Evolutionary conservation across 2,329 filamentous ascomycete genomes (phyloP).

Genomic region (Penicillium sp.): DNA sequence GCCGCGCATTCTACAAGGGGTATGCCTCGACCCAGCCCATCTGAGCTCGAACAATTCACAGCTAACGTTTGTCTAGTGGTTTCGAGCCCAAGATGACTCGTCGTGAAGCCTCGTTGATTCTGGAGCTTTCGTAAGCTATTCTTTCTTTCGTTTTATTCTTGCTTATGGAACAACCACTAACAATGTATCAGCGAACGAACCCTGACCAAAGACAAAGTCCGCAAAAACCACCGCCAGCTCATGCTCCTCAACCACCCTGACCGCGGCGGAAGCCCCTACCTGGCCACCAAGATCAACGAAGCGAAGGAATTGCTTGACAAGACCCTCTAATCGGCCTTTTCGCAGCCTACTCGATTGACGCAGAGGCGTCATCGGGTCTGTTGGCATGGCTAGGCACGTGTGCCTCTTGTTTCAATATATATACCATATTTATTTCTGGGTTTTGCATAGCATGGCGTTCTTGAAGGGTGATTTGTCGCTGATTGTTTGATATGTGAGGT

Average conservation of each 20-base stretch:
- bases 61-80: constrained; percentile 47
- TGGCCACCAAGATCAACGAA: constrained; percentile 97
- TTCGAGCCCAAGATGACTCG: constrained; percentile 94
- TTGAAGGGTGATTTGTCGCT: constrained; percentile 18
- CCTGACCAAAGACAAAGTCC: constrained; percentile 86
- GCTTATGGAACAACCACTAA: no score
- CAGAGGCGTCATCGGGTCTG: no score
- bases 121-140: constrained; percentile 73
- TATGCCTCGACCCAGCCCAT: constrained; percentile 12
- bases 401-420: constrained; percentile 2
- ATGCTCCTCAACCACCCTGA: constrained; percentile 99
- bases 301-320: constrained; percentile 96
- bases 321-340: constrained; percentile 29
- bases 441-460: constrained; percentile 41
- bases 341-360: neutral
- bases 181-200: constrained; percentile 84
- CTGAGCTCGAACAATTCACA: neutral
- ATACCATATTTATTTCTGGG: constrained; percentile 26
- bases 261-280: constrained; percentile 90
- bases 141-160: constrained; percentile 4
- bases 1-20: constrained; percentile 94
- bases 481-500: constrained; percentile 17
- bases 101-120: constrained; percentile 83
- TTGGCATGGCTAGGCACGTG: neutral
- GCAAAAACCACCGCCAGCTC: constrained; percentile 89